A percentile compares a stretch with the other conserved stretches of the same genome.
phyloP scores from a whole-genome alignment of 2,329 filamentous ascomycete species.

The Clarireedia hainanense region DNA sequence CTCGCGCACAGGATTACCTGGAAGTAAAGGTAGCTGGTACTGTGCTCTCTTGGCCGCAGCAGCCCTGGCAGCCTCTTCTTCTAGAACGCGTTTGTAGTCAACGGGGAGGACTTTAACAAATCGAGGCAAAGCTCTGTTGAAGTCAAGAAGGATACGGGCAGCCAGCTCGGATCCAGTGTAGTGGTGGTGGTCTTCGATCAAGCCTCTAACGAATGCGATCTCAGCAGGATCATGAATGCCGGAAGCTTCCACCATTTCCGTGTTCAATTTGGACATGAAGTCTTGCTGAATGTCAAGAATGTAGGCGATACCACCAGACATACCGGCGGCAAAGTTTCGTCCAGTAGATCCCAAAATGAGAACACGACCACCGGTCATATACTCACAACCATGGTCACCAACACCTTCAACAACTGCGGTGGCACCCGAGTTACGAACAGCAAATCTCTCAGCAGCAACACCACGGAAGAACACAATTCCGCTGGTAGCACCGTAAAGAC shows the following conservation, averaged over 20 bases:
- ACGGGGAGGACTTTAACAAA: constrained; percentile 91
- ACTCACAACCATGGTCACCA: constrained; percentile 94
- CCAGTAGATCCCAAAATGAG: constrained; percentile 82
- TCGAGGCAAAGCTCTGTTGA: constrained; percentile 79
- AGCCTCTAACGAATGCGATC: constrained; percentile 80
- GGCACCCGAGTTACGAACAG: constrained; percentile 91
- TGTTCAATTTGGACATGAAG: constrained; percentile 90
- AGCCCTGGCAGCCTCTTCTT: constrained; percentile 78
- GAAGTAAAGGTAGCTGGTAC: constrained; percentile 71
- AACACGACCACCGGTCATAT: constrained; percentile 95
- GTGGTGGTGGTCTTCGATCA: constrained; percentile 95
- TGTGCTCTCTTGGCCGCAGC: constrained; percentile 78
- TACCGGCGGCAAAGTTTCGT: constrained; percentile 95
- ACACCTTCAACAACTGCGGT: constrained; percentile 94
- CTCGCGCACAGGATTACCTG: constrained; percentile 52
- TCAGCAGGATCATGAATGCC: constrained; percentile 77
- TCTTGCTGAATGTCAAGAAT: constrained; percentile 84
- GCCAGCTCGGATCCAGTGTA: constrained; percentile 95
- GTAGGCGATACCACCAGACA: constrained; percentile 97
- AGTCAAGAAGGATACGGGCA: constrained; percentile 88
- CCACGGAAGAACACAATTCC: constrained; percentile 96
- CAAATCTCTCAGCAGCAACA: constrained; percentile 92
- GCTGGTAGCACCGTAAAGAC: constrained; percentile 85
- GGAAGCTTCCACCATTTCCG: constrained; percentile 92
- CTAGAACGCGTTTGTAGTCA: constrained; percentile 90